Evolutionary conservation across 2,329 filamentous ascomycete genomes (phyloP).

Genomic region (Fonsecaea erecta): DNA sequence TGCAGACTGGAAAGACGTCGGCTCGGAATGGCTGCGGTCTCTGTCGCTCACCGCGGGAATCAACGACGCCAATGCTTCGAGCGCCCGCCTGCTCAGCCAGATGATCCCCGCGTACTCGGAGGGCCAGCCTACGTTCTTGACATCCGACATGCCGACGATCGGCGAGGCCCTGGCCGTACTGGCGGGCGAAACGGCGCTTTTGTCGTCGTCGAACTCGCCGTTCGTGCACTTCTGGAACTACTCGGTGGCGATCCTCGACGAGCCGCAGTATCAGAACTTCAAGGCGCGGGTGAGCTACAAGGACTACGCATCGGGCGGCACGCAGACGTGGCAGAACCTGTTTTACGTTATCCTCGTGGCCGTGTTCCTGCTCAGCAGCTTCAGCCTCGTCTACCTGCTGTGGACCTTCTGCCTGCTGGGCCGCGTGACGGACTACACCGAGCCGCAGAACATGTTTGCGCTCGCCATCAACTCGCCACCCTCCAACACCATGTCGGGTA

Average conservation of each 20-base stretch:
- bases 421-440: slow-evolving; percentile 77
- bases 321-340: slow-evolving; percentile 62
- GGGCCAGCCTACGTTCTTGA: slow-evolving; percentile 46
- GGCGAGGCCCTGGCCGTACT: slow-evolving; percentile 75
- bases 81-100: slow-evolving; percentile 63
- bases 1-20: slow-evolving; percentile 62
- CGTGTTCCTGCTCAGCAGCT: slow-evolving; percentile 69
- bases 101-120: slow-evolving; percentile 50
- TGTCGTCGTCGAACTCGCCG: slow-evolving; percentile 62
- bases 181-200: slow-evolving; percentile 67
- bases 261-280: slow-evolving; percentile 63
- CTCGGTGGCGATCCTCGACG: slow-evolving; percentile 47
- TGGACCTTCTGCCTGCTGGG: slow-evolving; percentile 49
- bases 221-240: slow-evolving; percentile 65
- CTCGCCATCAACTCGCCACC: slow-evolving; percentile 64
- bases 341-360: slow-evolving; percentile 70
- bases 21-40: slow-evolving; percentile 59
- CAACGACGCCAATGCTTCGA: slow-evolving; percentile 61
- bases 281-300: slow-evolving; percentile 67
- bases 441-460: slow-evolving; percentile 75
- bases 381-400: slow-evolving; percentile 21
- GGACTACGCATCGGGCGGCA: slow-evolving; percentile 71
- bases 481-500: slow-evolving; percentile 53
- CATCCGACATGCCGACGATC: slow-evolving; percentile 63
- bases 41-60: slow-evolving; percentile 63